A percentile compares a stretch with the other conserved stretches of the same genome.
phyloP scores from a whole-genome alignment of 2,329 filamentous ascomycete genomes.

The Colletotrichum sp. region DNA sequence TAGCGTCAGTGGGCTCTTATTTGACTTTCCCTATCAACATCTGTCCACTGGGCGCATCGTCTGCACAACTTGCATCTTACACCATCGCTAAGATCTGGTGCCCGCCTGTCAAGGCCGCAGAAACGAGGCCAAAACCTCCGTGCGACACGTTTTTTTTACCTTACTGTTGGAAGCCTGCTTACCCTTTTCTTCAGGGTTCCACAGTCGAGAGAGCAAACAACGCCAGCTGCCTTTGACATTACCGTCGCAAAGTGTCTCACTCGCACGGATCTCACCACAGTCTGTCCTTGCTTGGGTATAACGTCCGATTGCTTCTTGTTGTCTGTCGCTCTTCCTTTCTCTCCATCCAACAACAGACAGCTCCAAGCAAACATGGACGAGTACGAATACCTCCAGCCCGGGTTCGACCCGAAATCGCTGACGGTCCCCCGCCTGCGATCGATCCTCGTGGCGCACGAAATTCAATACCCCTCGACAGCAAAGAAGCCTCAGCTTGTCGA shows the following conservation, averaged over 20 bases:
- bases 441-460: conserved; percentile 87
- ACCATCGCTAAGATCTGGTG: conserved; percentile 12
- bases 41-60: conserved; percentile 3
- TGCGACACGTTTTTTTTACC: neutral
- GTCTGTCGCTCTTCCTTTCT: neutral
- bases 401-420: conserved; percentile 82
- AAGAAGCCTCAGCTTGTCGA: conserved; percentile 91
- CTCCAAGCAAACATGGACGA: conserved; percentile 57
- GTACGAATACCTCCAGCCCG: conserved; percentile 82
- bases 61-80: conserved; percentile 13
- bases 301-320: neutral
- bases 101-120: conserved; percentile 11
- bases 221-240: conserved; percentile 5
- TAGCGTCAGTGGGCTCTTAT: conserved; percentile 34
- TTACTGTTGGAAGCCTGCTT: neutral
- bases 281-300: neutral
- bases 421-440: conserved; percentile 89
- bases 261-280: neutral
- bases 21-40: conserved; percentile 13
- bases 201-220: neutral
- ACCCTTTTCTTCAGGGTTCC: neutral
- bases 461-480: conserved; percentile 84
- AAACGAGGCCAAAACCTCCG: conserved; percentile 4
- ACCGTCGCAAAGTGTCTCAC: conserved; percentile 8
- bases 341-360: neutral